Evolutionary conservation across 352 stramenopile species (phyloP).

Genomic region (Globisporangium viniferum): DNA sequence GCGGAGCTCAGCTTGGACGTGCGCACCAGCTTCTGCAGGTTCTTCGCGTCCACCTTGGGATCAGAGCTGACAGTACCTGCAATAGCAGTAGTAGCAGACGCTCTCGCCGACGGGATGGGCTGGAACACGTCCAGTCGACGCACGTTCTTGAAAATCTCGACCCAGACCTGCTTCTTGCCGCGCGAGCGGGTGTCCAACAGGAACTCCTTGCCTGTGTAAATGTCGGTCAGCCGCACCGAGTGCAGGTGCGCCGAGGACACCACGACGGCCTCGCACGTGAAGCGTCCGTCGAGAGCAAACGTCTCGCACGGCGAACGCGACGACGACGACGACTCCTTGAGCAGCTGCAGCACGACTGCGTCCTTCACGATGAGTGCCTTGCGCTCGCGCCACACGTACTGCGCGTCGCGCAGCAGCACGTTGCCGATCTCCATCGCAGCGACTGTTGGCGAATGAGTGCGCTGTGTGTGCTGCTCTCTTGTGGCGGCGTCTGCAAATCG

Average conservation of each 20-base stretch:
- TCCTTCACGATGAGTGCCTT: constrained; percentile 31
- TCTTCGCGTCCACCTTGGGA: not conserved
- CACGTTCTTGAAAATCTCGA: constrained; percentile 38
- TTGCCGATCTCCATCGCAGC: constrained; percentile 41
- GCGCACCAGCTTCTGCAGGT: constrained; percentile 15
- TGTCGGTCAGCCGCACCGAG: constrained; percentile 43
- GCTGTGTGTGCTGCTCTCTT: not conserved
- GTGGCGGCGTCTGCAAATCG: not conserved
- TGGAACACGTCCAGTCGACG: constrained; percentile 21
- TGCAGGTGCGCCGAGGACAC: constrained; percentile 62
- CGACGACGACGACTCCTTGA: constrained; percentile 11
- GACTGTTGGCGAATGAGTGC: not conserved
- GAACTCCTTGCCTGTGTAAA: constrained; percentile 38
- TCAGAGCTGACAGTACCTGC: not conserved
- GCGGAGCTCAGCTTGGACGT: constrained; percentile 23
- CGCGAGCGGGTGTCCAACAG: constrained; percentile 38
- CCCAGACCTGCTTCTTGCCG: constrained; percentile 55
- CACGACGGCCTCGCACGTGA: constrained; percentile 49
- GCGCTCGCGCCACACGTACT: constrained; percentile 48
- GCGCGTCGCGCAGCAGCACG: constrained; percentile 44
- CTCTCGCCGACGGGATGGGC: constrained; percentile 3
- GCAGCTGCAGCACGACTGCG: constrained; percentile 32
- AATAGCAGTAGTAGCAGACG: not conserved
- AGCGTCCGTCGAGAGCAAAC: constrained; percentile 38
- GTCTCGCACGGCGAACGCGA: constrained; percentile 22